Conservation (phyloP, 1,139 yeast species). For the Eremothecium coryli region DNA sequence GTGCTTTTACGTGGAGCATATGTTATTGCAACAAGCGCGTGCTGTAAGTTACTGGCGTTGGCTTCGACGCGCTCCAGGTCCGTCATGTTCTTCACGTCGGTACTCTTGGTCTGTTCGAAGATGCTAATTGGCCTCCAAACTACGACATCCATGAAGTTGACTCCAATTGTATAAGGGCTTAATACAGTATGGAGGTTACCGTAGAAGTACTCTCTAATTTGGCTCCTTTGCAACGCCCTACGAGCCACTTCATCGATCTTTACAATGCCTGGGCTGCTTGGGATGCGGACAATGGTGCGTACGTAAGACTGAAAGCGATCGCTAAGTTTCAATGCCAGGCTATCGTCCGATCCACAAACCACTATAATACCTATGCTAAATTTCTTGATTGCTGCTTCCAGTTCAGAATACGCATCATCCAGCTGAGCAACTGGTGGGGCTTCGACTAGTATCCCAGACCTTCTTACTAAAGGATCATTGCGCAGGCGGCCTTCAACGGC, state of each 20-base stretch:
- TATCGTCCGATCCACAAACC: conserved; percentile 48
- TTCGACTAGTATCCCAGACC: conserved; percentile 69
- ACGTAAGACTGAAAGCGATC: conserved; percentile 15
- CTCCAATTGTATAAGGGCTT: conserved; percentile 66
- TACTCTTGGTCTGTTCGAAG: conserved; percentile 9
- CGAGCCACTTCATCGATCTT: conserved; percentile 62
- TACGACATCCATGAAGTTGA: conserved; percentile 40
- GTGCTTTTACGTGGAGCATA: conserved; percentile 50
- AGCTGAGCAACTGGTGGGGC: conserved; percentile 57
- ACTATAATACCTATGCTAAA: conserved; percentile 45
- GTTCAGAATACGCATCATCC: conserved; percentile 34
- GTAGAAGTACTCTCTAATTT: conserved; percentile 82
- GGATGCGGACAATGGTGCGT: conserved; percentile 20
- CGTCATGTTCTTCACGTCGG: conserved; percentile 5
- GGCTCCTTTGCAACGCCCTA: conserved; percentile 63
- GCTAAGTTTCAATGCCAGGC: conserved; percentile 36
- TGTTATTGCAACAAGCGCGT: conserved; percentile 64
- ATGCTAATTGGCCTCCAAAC: conserved; percentile 39
- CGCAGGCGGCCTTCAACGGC: conserved; percentile 50
- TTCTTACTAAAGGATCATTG: conserved; percentile 43
- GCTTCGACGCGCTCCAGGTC: conserved; percentile 20
- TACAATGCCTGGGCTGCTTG: conserved; percentile 36
- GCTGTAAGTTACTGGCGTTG: conserved; percentile 41
- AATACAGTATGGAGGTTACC: conserved; percentile 58
- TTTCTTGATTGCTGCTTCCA: conserved; percentile 20